These are phyloP conservation scores for Claviceps purpurea DNA, from an alignment of 2,329 filamentous ascomycete genomes.

Conservation along the genomic window DNA sequence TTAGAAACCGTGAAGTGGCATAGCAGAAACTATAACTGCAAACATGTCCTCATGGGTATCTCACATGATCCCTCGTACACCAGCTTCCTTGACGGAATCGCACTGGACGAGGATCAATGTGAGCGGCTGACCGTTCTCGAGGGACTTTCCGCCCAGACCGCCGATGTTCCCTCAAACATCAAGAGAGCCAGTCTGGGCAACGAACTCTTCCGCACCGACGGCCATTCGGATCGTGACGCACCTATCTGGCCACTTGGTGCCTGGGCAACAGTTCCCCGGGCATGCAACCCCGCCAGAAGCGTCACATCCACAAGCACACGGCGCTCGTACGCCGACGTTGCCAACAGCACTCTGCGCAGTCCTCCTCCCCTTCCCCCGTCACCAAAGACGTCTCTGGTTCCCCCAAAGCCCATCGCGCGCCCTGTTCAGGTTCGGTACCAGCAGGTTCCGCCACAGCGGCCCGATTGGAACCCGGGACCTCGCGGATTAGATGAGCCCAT, in stretches of 20 bases:
- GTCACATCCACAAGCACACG: conserved; percentile 6
- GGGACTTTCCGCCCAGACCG: conserved; percentile 32
- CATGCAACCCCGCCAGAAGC: conserved; percentile 9
- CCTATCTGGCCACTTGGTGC: conserved; percentile 9
- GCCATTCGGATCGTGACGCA: conserved; percentile 24
- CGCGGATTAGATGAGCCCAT: conserved; percentile 43
- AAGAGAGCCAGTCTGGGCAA: conserved; percentile 31
- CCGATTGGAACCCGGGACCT: conserved; percentile 37
- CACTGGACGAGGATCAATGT: conserved; percentile 28
- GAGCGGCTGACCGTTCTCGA: conserved; percentile 40
- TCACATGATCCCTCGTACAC: conserved; percentile 49
- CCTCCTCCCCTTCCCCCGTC: conserved; percentile 22
- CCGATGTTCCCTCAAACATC: conserved; percentile 32
- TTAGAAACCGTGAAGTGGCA: conserved; percentile 42
- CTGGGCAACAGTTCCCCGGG: conserved; percentile 3
- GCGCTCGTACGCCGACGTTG: conserved; percentile 26
- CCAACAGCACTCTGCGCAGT: conserved; percentile 24
- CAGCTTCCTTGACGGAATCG: conserved; percentile 42
- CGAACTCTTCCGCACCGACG: conserved; percentile 40
- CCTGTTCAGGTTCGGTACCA: conserved; percentile 8
- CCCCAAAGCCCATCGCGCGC: conserved; percentile 12
- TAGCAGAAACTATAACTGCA: conserved; percentile 47
- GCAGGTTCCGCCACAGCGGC: conserved; percentile 16
- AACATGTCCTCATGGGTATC: conserved; percentile 46
- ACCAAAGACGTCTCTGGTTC: conserved; percentile 26